These are phyloP conservation scores for Phytophthora crassamura DNA, from an alignment of 352 stramenopile genomes.

Conservation along the genomic window DNA sequence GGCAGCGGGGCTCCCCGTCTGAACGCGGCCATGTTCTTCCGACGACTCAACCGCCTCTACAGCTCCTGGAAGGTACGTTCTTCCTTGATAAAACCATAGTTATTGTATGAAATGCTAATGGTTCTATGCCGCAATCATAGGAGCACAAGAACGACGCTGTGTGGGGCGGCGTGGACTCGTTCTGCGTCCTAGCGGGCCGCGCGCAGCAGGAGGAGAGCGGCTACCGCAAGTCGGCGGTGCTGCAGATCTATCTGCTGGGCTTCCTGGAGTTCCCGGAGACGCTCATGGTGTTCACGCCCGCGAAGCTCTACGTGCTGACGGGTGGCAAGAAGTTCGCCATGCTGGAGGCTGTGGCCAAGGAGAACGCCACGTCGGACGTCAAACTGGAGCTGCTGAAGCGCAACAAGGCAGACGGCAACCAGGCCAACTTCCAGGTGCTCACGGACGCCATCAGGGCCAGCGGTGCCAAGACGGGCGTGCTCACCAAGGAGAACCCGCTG, in stretches of 20 bases:
- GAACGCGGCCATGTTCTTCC: slow-evolving; percentile 80
- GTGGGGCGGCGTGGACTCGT: slow-evolving; percentile 74
- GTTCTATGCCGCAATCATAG: slow-evolving; percentile 14
- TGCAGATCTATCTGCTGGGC: slow-evolving; percentile 92
- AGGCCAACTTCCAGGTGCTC: slow-evolving; percentile 79
- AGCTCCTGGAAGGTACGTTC: slow-evolving; percentile 59
- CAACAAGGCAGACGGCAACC: slow-evolving; percentile 83
- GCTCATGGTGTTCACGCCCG: slow-evolving; percentile 90
- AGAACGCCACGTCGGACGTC: slow-evolving; percentile 68
- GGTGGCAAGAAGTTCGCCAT: slow-evolving; percentile 91
- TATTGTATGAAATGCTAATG: not conserved
- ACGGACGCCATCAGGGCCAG: slow-evolving; percentile 72
- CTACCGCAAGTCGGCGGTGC: slow-evolving; percentile 89
- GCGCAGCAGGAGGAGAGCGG: slow-evolving; percentile 86
- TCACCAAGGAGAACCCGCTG: slow-evolving; percentile 88
- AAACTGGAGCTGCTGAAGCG: slow-evolving; percentile 87
- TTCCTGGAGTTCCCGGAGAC: slow-evolving; percentile 94
- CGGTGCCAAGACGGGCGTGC: slow-evolving; percentile 77
- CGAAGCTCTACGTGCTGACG: slow-evolving; percentile 87
- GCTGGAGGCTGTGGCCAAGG: slow-evolving; percentile 76
- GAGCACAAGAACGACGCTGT: slow-evolving; percentile 49
- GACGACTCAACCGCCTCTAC: slow-evolving; percentile 81
- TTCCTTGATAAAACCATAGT: not conserved
- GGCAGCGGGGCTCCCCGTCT: slow-evolving; percentile 45
- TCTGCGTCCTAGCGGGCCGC: slow-evolving; percentile 85